phyloP scores from a whole-genome alignment of 202 grass and related monocot species.

The Carex arenaria region DNA sequence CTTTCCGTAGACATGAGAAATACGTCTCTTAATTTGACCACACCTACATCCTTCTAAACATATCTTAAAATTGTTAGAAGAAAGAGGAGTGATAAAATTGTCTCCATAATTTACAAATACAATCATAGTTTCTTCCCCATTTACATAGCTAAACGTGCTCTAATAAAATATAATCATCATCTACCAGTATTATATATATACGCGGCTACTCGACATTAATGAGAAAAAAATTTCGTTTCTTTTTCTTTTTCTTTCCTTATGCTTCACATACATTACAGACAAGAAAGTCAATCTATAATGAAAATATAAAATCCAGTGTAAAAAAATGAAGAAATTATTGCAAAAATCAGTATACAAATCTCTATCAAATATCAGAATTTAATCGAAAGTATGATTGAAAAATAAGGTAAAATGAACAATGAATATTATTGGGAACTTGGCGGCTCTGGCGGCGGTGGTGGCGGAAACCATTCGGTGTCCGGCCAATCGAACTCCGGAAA shows the following conservation, averaged over 20 bases:
- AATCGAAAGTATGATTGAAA: neutral
- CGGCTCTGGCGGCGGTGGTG: neutral
- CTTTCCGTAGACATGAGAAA: neutral
- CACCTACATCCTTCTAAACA: neutral
- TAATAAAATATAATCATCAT: neutral
- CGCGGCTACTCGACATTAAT: neutral
- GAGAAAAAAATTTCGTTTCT: neutral
- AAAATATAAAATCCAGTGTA: neutral
- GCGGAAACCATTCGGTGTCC: neutral
- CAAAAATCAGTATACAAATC: neutral
- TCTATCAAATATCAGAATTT: neutral
- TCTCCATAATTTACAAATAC: too few relatives aligned
- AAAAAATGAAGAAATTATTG: neutral
- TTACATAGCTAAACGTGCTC: neutral
- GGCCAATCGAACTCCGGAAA: constrained; percentile 5
- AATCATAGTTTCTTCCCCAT: neutral
- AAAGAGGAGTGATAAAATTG: too few relatives aligned
- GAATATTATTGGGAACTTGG: neutral
- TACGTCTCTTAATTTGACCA: neutral
- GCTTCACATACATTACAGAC: neutral
- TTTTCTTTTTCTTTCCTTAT: neutral
- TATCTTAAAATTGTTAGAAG: too few relatives aligned
- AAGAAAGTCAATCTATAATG: neutral
- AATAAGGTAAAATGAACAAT: neutral
- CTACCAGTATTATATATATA: neutral